Evolutionary conservation across 2,329 filamentous ascomycete genomes (phyloP), one percentile per base, ranked within the genome.

Genomic region (Aspergillus sp.): DNA sequence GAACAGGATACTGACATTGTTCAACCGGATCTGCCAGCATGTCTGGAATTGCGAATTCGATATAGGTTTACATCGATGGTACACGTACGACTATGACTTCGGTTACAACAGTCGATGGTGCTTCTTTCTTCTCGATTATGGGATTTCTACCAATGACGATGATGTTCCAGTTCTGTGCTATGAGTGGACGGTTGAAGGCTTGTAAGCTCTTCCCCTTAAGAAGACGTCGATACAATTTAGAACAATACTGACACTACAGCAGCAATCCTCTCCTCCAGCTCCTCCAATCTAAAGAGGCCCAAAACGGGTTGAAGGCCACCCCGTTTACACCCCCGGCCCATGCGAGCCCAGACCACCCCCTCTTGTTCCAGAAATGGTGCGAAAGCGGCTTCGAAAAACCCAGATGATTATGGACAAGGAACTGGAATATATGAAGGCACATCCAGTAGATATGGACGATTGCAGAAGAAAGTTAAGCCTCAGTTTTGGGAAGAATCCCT

Each of bases 371-470:
- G n/a, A 19, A 2, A 17, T 3, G 4, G 45, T 47, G 10, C 16
- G 32, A 20, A 26, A n/a, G 19, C 19, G 45, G 10, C 32, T 47
- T 17, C 45, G 32, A 9, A 20, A 26, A 26, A 32, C 32, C 9
- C 30, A 47, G 33, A 14, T 11, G 7, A 47, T 55, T 38, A 43
- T 38, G 13, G 36, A 36, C 17, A 16, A n/a, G 3, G 46, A 53
- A 8, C 41, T 53, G 5, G 47, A 50, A n/a, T 53, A 53, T 45
- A 47, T 53, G 50, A 52, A 40, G 20, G 36, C 45, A 13, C 50
- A 51, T 7, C 22, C 50, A 44, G 47, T 51, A 36, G 50, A 55
- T 50, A 47, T 53, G 38, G 47, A 50, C 50, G 50, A 50, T 30
- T 53, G 8, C 17, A 50, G n/a, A 36, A 36, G 17, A 47, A 55